Percentiles rank a stretch among this genome's conserved stretches.
phyloP scores from a whole-genome alignment of 805 yeast species.

The Zygoascus tannicola region DNA sequence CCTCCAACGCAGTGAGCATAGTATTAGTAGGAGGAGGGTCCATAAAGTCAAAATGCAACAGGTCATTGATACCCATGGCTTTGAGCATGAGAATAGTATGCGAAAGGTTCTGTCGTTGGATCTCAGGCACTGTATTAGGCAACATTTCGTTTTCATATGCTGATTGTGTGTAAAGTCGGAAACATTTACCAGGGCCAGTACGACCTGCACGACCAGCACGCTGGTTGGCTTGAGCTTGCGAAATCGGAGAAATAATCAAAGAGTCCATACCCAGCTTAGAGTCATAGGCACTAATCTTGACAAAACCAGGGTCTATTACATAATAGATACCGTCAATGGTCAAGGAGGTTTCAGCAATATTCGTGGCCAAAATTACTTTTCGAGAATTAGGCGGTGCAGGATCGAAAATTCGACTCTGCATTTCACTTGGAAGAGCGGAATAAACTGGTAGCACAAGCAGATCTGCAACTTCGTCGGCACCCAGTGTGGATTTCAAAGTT shows the following conservation, averaged over 20 bases:
- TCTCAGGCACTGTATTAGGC: slow-evolving; percentile 80
- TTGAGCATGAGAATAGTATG: slow-evolving; percentile 66
- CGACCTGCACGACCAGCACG: slow-evolving; percentile 98
- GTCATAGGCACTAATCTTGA: slow-evolving; percentile 83
- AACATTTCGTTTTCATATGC: slow-evolving; percentile 71
- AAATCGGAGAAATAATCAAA: slow-evolving; percentile 75
- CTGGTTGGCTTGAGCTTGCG: slow-evolving; percentile 93
- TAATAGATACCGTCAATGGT: slow-evolving; percentile 93
- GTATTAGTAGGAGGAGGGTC: slow-evolving; percentile 78
- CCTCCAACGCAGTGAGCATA: slow-evolving; percentile 64
- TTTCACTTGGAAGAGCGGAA: slow-evolving; percentile 80
- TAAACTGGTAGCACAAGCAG: slow-evolving; percentile 78
- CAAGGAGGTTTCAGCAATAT: slow-evolving; percentile 93
- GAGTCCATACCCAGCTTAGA: slow-evolving; percentile 85
- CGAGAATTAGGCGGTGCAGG: slow-evolving; percentile 73
- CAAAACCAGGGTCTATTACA: slow-evolving; percentile 92
- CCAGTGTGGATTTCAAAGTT: slow-evolving; percentile 27
- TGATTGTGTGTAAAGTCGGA: slow-evolving; percentile 76
- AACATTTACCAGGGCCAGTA: slow-evolving; percentile 94
- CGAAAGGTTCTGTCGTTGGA: slow-evolving; percentile 72
- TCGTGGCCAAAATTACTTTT: slow-evolving; percentile 89
- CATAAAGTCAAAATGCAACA: slow-evolving; percentile 78
- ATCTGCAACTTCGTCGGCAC: slow-evolving; percentile 47
- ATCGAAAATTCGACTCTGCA: slow-evolving; percentile 73
- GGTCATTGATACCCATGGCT: slow-evolving; percentile 76